phyloP scores from a whole-genome alignment of 2,329 filamentous ascomycete species.

The Neodidymelliopsis sp. region DNA sequence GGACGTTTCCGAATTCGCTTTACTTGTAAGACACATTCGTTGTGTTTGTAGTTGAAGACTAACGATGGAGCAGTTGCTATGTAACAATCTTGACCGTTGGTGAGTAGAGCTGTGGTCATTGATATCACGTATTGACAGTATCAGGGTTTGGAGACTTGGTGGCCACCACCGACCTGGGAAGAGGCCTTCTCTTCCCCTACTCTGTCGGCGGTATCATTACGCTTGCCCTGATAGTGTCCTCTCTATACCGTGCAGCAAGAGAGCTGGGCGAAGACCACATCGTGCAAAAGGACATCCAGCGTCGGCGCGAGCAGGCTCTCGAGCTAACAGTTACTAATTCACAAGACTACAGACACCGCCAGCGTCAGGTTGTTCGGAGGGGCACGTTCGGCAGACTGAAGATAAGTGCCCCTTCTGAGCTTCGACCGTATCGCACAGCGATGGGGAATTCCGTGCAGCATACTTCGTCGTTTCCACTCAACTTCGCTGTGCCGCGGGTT shows the following conservation, averaged over 20 bases:
- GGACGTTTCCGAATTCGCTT: constrained; percentile 75
- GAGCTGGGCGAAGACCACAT: constrained; percentile 70
- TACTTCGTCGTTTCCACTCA: constrained; percentile 3
- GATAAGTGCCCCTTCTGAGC: constrained; percentile 39
- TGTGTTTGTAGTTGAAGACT: not conserved
- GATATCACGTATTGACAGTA: not conserved
- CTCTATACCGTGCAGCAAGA: constrained; percentile 72
- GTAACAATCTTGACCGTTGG: constrained; percentile 52
- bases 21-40: constrained; percentile 2
- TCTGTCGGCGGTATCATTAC: constrained; percentile 84
- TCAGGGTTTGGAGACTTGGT: constrained; percentile 60
- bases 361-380: constrained; percentile 33
- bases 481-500: constrained; percentile 15
- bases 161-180: constrained; percentile 63
- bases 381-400: constrained; percentile 21
- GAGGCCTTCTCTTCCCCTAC: constrained; percentile 81
- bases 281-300: constrained; percentile 65
- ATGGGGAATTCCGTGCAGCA: constrained; percentile 26
- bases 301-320: constrained; percentile 62
- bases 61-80: constrained; percentile 35
- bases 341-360: constrained; percentile 54
- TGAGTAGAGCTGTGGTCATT: not conserved
- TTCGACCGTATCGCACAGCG: constrained; percentile 28
- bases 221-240: constrained; percentile 82
- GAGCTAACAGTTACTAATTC: constrained; percentile 62